A percentile compares a stretch with the other conserved stretches of the same genome.
Conservation (phyloP, 371 early-diverging fungal species). For the Rhizopus sp. region DNA sequence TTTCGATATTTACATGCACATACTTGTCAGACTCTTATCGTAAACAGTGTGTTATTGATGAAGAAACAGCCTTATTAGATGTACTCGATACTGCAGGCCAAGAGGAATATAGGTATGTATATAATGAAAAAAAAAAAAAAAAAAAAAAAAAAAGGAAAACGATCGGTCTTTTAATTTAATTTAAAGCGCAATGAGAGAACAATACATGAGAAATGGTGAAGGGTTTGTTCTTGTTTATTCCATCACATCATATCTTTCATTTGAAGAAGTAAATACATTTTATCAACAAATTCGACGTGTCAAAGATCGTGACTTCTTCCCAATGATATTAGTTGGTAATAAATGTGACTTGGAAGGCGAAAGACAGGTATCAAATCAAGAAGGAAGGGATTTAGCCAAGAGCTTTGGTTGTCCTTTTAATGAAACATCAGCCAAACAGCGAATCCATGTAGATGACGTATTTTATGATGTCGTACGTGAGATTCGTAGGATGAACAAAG, state of each 20-base stretch:
- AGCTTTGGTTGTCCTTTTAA: slow-evolving; percentile 29
- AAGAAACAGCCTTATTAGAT: slow-evolving; percentile 83
- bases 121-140: too few species aligned
- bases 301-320: slow-evolving; percentile 79
- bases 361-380: slow-evolving; percentile 54
- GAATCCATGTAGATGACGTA: slow-evolving; percentile 87
- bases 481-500: slow-evolving; percentile 75
- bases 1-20: neutral
- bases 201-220: slow-evolving; percentile 89
- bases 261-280: slow-evolving; percentile 81
- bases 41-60: slow-evolving; percentile 86
- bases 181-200: slow-evolving; percentile 71
- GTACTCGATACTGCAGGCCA: slow-evolving; percentile 94
- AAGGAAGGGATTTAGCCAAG: slow-evolving; percentile 31
- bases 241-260: slow-evolving; percentile 74
- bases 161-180: neutral
- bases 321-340: slow-evolving; percentile 68
- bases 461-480: slow-evolving; percentile 87
- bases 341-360: slow-evolving; percentile 62
- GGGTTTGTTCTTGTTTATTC: slow-evolving; percentile 85
- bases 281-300: slow-evolving; percentile 80
- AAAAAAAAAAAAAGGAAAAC: neutral
- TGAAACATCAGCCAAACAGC: slow-evolving; percentile 68
- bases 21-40: slow-evolving; percentile 82
- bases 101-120: slow-evolving; percentile 79